A percentile compares a stretch with the other conserved stretches of the same genome.
Evolutionary conservation across 2,329 filamentous ascomycete genomes (phyloP).

Genomic region (Fusarium tupiense): DNA sequence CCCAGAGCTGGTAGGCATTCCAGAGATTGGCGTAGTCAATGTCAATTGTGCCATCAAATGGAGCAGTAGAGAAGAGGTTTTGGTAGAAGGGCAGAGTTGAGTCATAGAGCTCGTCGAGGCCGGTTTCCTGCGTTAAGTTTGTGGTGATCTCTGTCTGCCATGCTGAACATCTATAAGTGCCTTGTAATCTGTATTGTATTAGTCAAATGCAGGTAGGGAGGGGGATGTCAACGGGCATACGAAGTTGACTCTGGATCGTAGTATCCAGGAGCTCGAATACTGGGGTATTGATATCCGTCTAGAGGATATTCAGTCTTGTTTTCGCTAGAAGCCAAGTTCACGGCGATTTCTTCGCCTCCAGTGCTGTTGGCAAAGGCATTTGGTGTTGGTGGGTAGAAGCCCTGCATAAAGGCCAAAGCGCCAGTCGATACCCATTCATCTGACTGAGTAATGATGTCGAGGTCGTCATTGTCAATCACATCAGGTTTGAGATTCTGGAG

Average conservation of each 20-base stretch:
- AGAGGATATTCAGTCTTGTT: slow-evolving; percentile 72
- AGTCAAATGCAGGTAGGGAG: background rate
- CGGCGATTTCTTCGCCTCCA: slow-evolving; percentile 54
- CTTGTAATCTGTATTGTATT: slow-evolving; percentile 48
- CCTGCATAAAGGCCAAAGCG: slow-evolving; percentile 82
- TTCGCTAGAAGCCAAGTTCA: slow-evolving; percentile 47
- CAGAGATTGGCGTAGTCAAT: slow-evolving; percentile 52
- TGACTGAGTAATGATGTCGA: slow-evolving; percentile 54
- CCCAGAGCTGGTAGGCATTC: slow-evolving; percentile 64
- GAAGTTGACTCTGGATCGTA: slow-evolving; percentile 57
- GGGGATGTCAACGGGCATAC: slow-evolving; percentile 47
- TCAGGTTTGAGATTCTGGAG: slow-evolving; percentile 56
- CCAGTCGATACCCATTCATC: slow-evolving; percentile 68
- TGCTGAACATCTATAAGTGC: slow-evolving; percentile 50
- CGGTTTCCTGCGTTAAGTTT: slow-evolving; percentile 39
- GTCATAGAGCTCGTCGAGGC: slow-evolving; percentile 40
- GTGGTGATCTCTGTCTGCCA: slow-evolving; percentile 48
- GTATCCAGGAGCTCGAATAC: slow-evolving; percentile 64
- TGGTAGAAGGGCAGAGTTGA: slow-evolving; percentile 55
- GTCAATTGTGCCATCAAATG: slow-evolving; percentile 52
- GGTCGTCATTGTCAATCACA: slow-evolving; percentile 60
- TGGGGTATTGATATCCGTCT: slow-evolving; percentile 83
- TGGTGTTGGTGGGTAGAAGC: slow-evolving; percentile 79
- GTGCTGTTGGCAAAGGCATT: slow-evolving; percentile 43
- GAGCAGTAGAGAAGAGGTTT: slow-evolving; percentile 50